Base-by-base conservation (phyloP, 345 rosid genomes). In the Angophora floribunda region DNA sequence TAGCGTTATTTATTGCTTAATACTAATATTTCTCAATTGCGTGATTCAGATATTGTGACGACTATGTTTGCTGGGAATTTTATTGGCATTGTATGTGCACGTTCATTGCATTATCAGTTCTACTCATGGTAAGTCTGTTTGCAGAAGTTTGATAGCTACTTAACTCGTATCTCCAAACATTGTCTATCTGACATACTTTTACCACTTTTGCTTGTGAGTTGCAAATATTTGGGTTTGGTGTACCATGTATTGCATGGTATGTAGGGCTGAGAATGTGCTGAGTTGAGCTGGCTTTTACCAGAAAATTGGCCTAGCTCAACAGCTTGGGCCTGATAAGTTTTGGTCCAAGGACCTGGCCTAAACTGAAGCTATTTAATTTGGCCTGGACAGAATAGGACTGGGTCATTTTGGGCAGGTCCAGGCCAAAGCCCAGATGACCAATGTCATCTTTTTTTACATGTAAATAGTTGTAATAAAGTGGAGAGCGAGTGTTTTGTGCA, bases 31-130 rank as follows among this genome's bases (percentile, higher is more conserved):
- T 41, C 51, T 13, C 24, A 14, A 4, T 86, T 85, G 89, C n/a
- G 86, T 82, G 80, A 87, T 89, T 52, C 95, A 97, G 99, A 98
- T 95, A 94, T 95, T 55, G 90, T 92, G 85, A 94, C 93, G 36
- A 92, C 97, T 70, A 91, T 98, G 97, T 93, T 97, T 88, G 90
- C 90, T 90, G 99, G 99, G 86, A 97, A 98, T 94, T 98, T 98
- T 89, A 93, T 98, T 70, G 99, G 99, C 91, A 91, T 98, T 86
- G 61, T 96, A 13, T 98, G 95, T 80, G 98, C 99, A 67, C 97
- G 99, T 52, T 97, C 99, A 75, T 93, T 98, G 93, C 99, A 98
- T 90, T 98, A 97, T 91, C 98, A 98, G 91, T 98, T 98, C 91
- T 98, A 98, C 91, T 96, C 99, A 45, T 98, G 99, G 99, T 97